Evolutionary conservation across 1,284 basidiomycete genomes (phyloP).

Genomic region (Volvariella volvacea): DNA sequence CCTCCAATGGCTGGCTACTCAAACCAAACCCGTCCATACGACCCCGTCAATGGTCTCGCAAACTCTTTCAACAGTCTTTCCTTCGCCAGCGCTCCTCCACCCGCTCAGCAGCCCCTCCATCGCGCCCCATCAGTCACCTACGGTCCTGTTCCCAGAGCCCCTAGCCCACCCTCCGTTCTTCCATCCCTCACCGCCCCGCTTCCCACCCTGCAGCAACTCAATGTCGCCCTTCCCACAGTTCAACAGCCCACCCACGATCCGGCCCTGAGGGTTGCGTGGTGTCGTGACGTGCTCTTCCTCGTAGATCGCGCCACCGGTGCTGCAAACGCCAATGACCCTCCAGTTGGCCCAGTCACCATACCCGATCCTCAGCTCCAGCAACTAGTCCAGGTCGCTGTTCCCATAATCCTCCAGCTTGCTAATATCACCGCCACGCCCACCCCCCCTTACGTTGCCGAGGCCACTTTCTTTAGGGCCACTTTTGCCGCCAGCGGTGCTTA

Average conservation of each 20-base stretch:
- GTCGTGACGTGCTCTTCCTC: conserved; percentile 72
- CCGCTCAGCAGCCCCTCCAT: conserved; percentile 12
- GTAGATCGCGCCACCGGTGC: conserved; percentile 55
- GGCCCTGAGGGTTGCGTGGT: conserved; percentile 63
- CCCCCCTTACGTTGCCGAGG: conserved; percentile 58
- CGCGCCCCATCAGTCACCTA: conserved; percentile 14
- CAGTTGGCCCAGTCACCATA: conserved; percentile 48
- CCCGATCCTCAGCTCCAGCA: conserved; percentile 55
- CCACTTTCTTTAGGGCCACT: conserved; percentile 69
- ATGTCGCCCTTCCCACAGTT: conserved; percentile 36
- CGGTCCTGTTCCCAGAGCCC: conserved; percentile 17
- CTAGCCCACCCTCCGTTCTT: conserved; percentile 22
- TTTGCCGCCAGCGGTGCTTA: conserved; percentile 65
- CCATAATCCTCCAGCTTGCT: conserved; percentile 52
- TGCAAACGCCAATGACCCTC: conserved; percentile 32
- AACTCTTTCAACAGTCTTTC: conserved; percentile 12
- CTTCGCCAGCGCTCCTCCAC: conserved; percentile 13
- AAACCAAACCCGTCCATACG: not conserved
- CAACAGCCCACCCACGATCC: conserved; percentile 51
- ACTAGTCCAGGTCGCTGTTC: conserved; percentile 63
- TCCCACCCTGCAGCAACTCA: conserved; percentile 50
- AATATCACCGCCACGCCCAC: conserved; percentile 21
- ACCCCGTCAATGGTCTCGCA: conserved; percentile 5
- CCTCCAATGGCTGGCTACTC: not conserved
- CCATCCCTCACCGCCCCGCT: conserved; percentile 60